Conservation (phyloP, 2,329 filamentous ascomycete genomes). For the Microdochium paspali region DNA sequence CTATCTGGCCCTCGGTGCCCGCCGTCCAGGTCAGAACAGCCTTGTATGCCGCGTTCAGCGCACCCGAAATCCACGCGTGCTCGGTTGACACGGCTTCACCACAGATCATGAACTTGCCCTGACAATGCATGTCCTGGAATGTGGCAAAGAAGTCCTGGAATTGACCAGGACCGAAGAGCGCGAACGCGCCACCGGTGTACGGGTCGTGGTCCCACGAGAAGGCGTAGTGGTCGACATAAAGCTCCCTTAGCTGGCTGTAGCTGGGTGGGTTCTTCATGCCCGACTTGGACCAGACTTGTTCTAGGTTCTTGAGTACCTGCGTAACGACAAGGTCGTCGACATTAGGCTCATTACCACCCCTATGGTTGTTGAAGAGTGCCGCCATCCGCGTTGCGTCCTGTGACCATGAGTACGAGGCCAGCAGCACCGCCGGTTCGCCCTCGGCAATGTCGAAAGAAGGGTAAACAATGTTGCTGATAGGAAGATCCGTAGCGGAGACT, state of each 20-base stretch:
- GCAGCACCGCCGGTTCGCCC: conserved; percentile 17
- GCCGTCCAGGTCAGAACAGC: not conserved
- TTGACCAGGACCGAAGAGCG: conserved; percentile 21
- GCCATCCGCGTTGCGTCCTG: conserved; percentile 24
- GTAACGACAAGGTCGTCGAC: not conserved
- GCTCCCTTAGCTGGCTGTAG: not conserved
- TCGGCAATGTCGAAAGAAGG: conserved; percentile 23
- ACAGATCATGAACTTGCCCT: conserved; percentile 13
- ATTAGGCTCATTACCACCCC: conserved; percentile 13
- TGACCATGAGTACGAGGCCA: conserved; percentile 25
- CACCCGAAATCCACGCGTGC: conserved; percentile 23
- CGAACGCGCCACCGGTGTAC: conserved; percentile 19
- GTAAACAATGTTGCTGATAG: conserved; percentile 22
- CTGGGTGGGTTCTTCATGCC: not conserved
- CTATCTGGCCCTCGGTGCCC: not conserved
- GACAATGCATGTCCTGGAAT: conserved; percentile 11
- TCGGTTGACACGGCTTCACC: conserved; percentile 20
- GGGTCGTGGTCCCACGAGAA: conserved; percentile 20
- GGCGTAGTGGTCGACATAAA: conserved; percentile 14
- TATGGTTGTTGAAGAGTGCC: conserved; percentile 9
- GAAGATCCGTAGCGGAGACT: conserved; percentile 18
- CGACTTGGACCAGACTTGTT: not conserved
- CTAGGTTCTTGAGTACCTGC: conserved; percentile 1
- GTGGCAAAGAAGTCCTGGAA: conserved; percentile 16
- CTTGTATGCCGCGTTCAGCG: conserved; percentile 15